Conservation (phyloP, 2,329 filamentous ascomycete genomes). For the Exophiala phaeomuriformis region DNA sequence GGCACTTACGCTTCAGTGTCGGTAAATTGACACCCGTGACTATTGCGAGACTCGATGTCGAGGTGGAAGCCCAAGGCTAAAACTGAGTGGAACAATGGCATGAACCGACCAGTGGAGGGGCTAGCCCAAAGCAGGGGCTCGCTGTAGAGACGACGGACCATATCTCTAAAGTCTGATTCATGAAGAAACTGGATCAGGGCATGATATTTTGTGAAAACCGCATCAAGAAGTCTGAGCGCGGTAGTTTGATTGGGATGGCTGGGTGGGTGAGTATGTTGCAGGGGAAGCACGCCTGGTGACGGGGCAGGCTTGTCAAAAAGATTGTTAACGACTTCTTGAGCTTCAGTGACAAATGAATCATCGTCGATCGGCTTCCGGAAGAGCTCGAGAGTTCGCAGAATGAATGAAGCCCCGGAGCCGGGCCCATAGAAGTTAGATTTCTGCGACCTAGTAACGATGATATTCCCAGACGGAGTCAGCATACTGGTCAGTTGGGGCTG, state of each 20-base stretch:
- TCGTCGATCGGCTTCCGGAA: conserved; percentile 12
- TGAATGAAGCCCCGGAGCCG: conserved; percentile 16
- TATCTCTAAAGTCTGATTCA: conserved; percentile 13
- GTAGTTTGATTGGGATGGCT: conserved; percentile 9
- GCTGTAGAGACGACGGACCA: conserved; percentile 18
- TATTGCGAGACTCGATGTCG: conserved; percentile 11
- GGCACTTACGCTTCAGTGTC: conserved; percentile 15
- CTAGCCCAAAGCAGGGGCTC: conserved; percentile 2
- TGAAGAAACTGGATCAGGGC: conserved; percentile 21
- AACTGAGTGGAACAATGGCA: conserved; percentile 19
- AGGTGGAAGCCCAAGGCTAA: conserved; percentile 18
- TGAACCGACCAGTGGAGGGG: conserved; percentile 5
- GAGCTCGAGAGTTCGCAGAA: conserved; percentile 19
- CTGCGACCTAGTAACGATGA: conserved; percentile 9
- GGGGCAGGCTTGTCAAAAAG: conserved; percentile 16
- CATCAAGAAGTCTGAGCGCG: conserved; percentile 11
- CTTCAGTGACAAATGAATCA: not conserved
- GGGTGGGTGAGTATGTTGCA: conserved; percentile 1
- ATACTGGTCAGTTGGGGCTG: conserved; percentile 14
- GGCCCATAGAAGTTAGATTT: conserved; percentile 18
- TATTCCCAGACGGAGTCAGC: conserved; percentile 11
- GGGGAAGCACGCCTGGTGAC: not conserved
- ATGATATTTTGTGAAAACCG: conserved; percentile 17
- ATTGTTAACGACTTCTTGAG: conserved; percentile 5
- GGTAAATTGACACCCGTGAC: conserved; percentile 16